Conservation (phyloP, 768 basidiomycete species). For the Hygrophorus pudorinus region DNA sequence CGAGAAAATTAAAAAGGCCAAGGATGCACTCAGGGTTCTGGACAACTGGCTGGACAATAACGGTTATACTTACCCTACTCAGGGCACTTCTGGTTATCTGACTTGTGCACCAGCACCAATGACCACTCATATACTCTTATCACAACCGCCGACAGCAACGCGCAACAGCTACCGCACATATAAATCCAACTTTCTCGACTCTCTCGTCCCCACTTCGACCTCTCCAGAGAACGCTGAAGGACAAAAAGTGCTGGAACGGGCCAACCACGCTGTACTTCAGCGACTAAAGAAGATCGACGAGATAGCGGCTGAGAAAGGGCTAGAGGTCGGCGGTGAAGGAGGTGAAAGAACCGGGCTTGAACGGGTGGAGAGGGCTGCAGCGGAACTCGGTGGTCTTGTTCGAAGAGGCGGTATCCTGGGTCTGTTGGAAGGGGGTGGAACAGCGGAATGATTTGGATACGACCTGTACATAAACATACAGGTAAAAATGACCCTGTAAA, state of each 20-base stretch:
- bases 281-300: slow-evolving; percentile 46
- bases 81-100: not conserved
- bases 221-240: slow-evolving; percentile 11
- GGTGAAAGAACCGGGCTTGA: slow-evolving; percentile 33
- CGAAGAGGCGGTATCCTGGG: slow-evolving; percentile 32
- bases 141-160: slow-evolving; percentile 21
- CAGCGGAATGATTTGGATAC: not conserved
- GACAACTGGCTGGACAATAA: slow-evolving; percentile 39
- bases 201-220: slow-evolving; percentile 17
- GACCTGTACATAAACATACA: too few species aligned
- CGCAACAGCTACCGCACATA: slow-evolving; percentile 31
- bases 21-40: slow-evolving; percentile 36
- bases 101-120: slow-evolving; percentile 3
- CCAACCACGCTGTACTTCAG: slow-evolving; percentile 37
- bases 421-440: slow-evolving; percentile 37
- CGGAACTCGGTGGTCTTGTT: slow-evolving; percentile 17
- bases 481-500: too few species aligned
- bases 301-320: slow-evolving; percentile 28
- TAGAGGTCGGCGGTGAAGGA: slow-evolving; percentile 25
- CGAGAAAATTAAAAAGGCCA: slow-evolving; percentile 47
- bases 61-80: not conserved
- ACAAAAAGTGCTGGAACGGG: slow-evolving; percentile 28
- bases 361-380: slow-evolving; percentile 38
- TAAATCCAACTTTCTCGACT: slow-evolving; percentile 31
- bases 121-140: slow-evolving; percentile 24